phyloP scores from a whole-genome alignment of 495 filamentous ascomycete species.

The Trypethelium eluteriae region DNA sequence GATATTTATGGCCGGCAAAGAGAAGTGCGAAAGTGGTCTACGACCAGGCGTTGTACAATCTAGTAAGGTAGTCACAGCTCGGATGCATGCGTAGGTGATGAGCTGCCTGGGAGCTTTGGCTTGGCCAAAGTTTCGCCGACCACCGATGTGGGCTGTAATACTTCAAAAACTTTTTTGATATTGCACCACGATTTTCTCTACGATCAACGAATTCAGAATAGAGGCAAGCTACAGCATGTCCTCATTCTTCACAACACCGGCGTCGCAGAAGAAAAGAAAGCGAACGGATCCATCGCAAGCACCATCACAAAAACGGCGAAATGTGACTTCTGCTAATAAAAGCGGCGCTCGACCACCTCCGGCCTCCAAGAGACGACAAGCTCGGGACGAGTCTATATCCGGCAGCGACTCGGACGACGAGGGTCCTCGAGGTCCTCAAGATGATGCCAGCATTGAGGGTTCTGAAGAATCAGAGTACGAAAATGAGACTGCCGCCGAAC shows the following conservation, averaged over 20 bases:
- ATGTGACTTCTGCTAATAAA: slow-evolving; percentile 20
- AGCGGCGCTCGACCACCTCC: slow-evolving; percentile 19
- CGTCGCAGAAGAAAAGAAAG: slow-evolving; percentile 39
- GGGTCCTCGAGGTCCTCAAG: slow-evolving; percentile 29
- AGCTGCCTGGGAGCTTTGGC: slow-evolving; percentile 4
- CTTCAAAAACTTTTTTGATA: background rate
- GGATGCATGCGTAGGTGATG: background rate
- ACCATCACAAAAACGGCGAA: background rate
- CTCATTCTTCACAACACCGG: slow-evolving; percentile 39
- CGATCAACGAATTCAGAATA: background rate
- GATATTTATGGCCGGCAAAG: no score
- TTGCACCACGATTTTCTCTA: slow-evolving; percentile 6
- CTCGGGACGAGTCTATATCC: slow-evolving; percentile 61
- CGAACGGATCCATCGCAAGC: slow-evolving; percentile 24
- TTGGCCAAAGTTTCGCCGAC: slow-evolving; percentile 1
- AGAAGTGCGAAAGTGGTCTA: no score
- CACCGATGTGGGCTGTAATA: background rate
- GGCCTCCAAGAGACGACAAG: slow-evolving; percentile 21
- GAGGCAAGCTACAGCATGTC: slow-evolving; percentile 27
- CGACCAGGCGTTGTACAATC: no score
- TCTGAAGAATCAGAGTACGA: slow-evolving; percentile 52
- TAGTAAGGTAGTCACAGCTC: no score
- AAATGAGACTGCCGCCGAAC: slow-evolving; percentile 79
- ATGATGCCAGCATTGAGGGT: slow-evolving; percentile 37
- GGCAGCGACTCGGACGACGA: slow-evolving; percentile 72